These are phyloP conservation scores for Lasiodiplodia citricola DNA, from an alignment of 2,329 filamentous ascomycete species.

Conservation along the genomic window DNA sequence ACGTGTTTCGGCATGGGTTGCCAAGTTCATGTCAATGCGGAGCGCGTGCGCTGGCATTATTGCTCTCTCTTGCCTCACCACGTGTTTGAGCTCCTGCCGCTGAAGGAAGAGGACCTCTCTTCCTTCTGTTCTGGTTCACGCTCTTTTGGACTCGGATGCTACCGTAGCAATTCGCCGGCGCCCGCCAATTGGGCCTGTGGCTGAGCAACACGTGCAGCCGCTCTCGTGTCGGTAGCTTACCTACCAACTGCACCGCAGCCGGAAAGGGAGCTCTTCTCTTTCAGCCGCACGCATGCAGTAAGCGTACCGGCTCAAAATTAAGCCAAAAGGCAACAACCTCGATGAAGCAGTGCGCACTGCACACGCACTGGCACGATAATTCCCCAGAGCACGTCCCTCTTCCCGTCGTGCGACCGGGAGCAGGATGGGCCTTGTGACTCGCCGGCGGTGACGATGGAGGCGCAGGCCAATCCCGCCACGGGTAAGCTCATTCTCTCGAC, in stretches of 20 bases:
- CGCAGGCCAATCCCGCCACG: not conserved
- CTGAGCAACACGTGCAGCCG: not conserved
- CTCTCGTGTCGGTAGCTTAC: not conserved
- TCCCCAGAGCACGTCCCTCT: not conserved
- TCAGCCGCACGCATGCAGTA: too few species aligned
- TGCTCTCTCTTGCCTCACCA: not conserved
- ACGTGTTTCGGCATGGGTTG: constrained; percentile 22
- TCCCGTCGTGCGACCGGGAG: not conserved
- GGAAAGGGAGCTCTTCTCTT: not conserved
- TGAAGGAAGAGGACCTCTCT: not conserved
- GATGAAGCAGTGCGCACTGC: too few species aligned
- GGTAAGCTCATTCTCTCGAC: not conserved
- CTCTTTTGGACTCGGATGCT: not conserved
- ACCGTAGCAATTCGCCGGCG: not conserved
- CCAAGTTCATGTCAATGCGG: not conserved
- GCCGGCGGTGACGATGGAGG: constrained; percentile 11
- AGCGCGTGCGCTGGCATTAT: not conserved
- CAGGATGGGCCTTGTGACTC: not conserved
- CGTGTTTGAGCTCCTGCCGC: not conserved
- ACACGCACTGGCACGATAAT: not conserved
- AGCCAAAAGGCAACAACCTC: too few species aligned
- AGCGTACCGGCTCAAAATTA: too few species aligned
- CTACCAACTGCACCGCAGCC: too few species aligned
- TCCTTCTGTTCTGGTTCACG: not conserved
- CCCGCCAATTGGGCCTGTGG: not conserved